Base-by-base conservation (phyloP, 225 moss, liverwort and hornwort genomes). In the Polytrichum formosum region DNA sequence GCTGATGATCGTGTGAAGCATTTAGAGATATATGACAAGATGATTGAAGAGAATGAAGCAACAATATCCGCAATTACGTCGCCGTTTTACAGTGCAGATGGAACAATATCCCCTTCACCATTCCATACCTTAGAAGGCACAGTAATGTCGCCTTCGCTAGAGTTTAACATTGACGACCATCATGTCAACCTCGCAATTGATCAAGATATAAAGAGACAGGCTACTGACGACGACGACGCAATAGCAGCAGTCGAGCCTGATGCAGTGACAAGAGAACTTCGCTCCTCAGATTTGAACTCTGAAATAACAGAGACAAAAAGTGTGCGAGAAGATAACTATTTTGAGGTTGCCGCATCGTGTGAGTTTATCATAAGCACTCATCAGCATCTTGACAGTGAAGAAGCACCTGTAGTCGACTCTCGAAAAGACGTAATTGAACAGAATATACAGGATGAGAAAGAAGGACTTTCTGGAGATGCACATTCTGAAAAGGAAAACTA, bases 261-360 rank as follows among this genome's bases (percentile, higher is more conserved):
- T 5, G 23, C 7, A n/a, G 30, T 30, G 6, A 20, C 31, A 66
- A 30, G 18, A 33, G 66, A n/a, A 19, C 3, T 35, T 46, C 6
- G 10, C 37, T 8, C 19, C 22, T 21, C 8, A 66, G 66, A 66
- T 18, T 29, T 66, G 22, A 9, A 66, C 13, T 53, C 37, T 10
- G 68, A 68, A 19, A 19, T 35, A 54, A 19, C 19, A 20, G 17
- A 54, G 27, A 27, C 55, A 5, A 28, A 68, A 18, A 18, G 26
- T 0, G 68, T 19, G 53, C 26, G 26, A 68, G 68, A 68, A 17
- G 55, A 68, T 17, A 55, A n/a, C 54, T 68, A 54, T 46, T 68
- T 55, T 29, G 68, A 68, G 26, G 68, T 28, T 22, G 23, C 33
- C 21, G 22, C 33, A 20, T 37, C 29, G 21, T 46, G 23, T 66